Evolutionary conservation across 1,284 basidiomycete genomes (phyloP), one percentile per base, ranked within the genome.

Genomic region (Fereydounia khargensis): DNA sequence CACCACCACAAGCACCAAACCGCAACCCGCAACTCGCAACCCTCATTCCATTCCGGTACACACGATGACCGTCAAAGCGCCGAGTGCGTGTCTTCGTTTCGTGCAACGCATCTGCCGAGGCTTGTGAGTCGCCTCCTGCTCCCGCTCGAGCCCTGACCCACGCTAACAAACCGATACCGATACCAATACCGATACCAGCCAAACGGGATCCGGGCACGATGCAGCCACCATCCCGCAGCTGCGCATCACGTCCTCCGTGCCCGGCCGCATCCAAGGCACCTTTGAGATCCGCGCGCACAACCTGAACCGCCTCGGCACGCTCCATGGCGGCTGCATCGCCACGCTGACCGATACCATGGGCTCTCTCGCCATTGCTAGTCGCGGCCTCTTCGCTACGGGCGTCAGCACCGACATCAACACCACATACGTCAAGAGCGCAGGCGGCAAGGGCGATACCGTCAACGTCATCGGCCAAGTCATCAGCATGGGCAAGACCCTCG

Each of bases 361-460:
- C 6, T 88, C 86, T 1, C 81, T 92, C 10, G 87, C 87, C 6
- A 82, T 92, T 18, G 86, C 87, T 0, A 84, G 85, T 11, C 85
- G 85, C 58, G 90, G 90, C 4, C 82, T 89, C 19, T 86, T 79
- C 74, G 87, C 89, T 84, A 91, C 90, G 0, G 79, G 89, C 14
- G 88, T 92, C 6, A 89, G 86, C 2, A 89, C 88, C 1, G 89
- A 92, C 71, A 85, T 94, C 64, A 85, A 85, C 36, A 85, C 88
- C 0, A 88, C 87, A 2, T 92, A 89, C 62, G 83, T 88, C 42
- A 83, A 83, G 38, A 84, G 85, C 11, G 85, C 81, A 2, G 88
- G 87, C 16, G 41, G 27, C 7, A 36, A 27, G 4, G 67, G 60
- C 4, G 70, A 69, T 18, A 41, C 32, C 9, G 43, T 71, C 19